Percentiles rank a stretch among this genome's conserved stretches.
Conservation (phyloP, 352 stramenopile genomes). For the Pythium folliculosum region DNA sequence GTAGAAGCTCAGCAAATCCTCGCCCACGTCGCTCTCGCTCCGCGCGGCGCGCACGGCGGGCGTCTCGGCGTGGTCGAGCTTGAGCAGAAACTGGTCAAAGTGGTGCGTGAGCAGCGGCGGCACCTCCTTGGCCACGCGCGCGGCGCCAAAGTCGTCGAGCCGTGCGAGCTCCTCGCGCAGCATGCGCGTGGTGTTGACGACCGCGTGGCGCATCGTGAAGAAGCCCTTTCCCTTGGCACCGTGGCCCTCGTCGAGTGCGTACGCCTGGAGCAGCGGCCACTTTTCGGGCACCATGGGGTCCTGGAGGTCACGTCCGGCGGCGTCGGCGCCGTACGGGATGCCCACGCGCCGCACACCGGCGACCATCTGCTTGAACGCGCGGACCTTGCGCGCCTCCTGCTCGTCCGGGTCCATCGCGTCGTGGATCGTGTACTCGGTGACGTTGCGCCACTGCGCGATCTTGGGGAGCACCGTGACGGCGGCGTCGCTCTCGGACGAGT, state of each 20-base stretch:
- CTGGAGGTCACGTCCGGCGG: constrained; percentile 33
- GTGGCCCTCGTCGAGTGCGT: constrained; percentile 52
- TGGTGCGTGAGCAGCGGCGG: constrained; percentile 58
- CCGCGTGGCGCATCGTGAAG: constrained; percentile 75
- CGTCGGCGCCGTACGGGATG: constrained; percentile 53
- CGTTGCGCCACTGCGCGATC: constrained; percentile 67
- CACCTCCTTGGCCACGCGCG: constrained; percentile 52
- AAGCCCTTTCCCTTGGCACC: constrained; percentile 47
- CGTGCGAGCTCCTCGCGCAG: constrained; percentile 43
- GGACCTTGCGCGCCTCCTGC: constrained; percentile 69
- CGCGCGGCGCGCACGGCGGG: constrained; percentile 38
- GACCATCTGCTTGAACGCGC: constrained; percentile 69
- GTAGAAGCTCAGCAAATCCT: constrained; percentile 77
- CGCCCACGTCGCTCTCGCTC: constrained; percentile 57
- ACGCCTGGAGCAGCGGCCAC: constrained; percentile 77
- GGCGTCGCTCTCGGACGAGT: constrained; percentile 66
- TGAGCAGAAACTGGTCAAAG: constrained; percentile 65
- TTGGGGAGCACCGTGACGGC: constrained; percentile 61
- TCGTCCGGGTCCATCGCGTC: constrained; percentile 71
- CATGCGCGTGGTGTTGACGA: constrained; percentile 53
- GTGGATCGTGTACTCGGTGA: constrained; percentile 64
- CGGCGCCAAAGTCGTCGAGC: constrained; percentile 58
- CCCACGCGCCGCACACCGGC: constrained; percentile 44
- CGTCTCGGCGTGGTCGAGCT: constrained; percentile 66
- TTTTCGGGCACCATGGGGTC: constrained; percentile 69